Evolutionary conservation across 1,284 basidiomycete species (phyloP), one percentile per base, ranked within the genome.

Genomic region (Ganoderma meredithae): DNA sequence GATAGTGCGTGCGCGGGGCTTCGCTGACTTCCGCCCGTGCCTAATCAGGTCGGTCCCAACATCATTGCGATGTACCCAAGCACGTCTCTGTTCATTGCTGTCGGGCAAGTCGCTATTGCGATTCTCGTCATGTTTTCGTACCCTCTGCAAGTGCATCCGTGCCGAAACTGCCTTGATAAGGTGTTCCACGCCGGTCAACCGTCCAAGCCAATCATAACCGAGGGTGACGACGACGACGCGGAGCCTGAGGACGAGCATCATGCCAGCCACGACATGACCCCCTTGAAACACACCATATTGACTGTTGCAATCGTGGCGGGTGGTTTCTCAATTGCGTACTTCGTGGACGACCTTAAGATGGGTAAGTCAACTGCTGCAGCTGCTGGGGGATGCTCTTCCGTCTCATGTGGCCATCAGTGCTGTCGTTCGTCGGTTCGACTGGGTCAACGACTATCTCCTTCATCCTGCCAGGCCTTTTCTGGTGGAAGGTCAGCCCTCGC

Each of bases 401-500:
- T 55, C 52, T 22, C 62, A 61, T 67, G 60, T 68, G 47, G 67
- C 17, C 60, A 17, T 13, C 74, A 96, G 96, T 98, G 13, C 84
- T 98, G 39, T 95, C 96, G 5, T 98, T 99, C 77, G 98, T 99
- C 33, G 98, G 98, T 8, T 93, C 96, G 12, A 98, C 97, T 0
- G 98, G 98, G 19, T 97, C 95, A 22, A 99, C 97, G 17, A 98
- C 93, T 4, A 97, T 99, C 73, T 97, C 95, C 10, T 99, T 99
- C 81, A 99, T 99, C 77, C 86, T 99, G 5, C 97, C 98, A 0
- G 96, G 96, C 63, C 78, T 95, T 68, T 89, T 95, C 75, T 93
- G 89, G 79, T 94, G 91, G 91, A 90, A 93, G 90, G 91, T 91
- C 69, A 72, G 81, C 22, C 8, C 47, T 44, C 15, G 7, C 6